Percentiles rank a stretch among this genome's conserved stretches.
These are phyloP conservation scores for Pulicaria dysenterica DNA, from an alignment of 129 eudicot genomes.

Conservation along the genomic window DNA sequence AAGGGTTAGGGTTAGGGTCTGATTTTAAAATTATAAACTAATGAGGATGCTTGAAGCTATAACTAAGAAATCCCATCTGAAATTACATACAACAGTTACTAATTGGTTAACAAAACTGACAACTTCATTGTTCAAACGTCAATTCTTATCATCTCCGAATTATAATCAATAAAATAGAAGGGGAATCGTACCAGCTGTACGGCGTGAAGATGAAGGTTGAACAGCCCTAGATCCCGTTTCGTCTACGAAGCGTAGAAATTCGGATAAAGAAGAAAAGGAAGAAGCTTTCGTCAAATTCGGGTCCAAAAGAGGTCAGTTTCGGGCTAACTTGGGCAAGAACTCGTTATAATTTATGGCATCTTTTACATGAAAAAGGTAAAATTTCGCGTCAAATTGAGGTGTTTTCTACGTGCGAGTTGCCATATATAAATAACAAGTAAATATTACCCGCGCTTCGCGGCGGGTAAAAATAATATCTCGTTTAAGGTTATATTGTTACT, in stretches of 20 bases:
- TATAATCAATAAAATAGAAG: constrained; percentile 21
- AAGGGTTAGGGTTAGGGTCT: neutral
- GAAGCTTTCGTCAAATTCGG: constrained; percentile 33
- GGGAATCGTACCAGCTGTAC: constrained; percentile 28
- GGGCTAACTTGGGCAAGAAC: constrained; percentile 28
- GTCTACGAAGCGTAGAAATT: constrained; percentile 25
- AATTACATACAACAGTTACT: constrained; percentile 24
- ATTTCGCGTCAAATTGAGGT: no score
- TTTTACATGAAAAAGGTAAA: no score
- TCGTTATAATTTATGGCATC: constrained; percentile 21
- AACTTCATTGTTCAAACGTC: constrained; percentile 20
- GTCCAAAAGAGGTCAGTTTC: constrained; percentile 29
- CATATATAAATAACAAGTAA: no score
- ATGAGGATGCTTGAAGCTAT: neutral
- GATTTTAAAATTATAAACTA: constrained; percentile 4
- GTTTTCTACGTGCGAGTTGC: no score
- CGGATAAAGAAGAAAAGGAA: constrained; percentile 32
- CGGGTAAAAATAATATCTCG: no score
- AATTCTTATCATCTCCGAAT: constrained; percentile 19
- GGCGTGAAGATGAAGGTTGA: constrained; percentile 22
- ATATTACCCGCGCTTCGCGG: no score
- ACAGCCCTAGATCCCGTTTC: constrained; percentile 37
- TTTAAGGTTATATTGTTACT: no score
- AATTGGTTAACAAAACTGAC: constrained; percentile 21
- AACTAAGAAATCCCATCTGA: constrained; percentile 15